phyloP scores from a whole-genome alignment of 208 protist species.

The Leishmania lainsoni region DNA sequence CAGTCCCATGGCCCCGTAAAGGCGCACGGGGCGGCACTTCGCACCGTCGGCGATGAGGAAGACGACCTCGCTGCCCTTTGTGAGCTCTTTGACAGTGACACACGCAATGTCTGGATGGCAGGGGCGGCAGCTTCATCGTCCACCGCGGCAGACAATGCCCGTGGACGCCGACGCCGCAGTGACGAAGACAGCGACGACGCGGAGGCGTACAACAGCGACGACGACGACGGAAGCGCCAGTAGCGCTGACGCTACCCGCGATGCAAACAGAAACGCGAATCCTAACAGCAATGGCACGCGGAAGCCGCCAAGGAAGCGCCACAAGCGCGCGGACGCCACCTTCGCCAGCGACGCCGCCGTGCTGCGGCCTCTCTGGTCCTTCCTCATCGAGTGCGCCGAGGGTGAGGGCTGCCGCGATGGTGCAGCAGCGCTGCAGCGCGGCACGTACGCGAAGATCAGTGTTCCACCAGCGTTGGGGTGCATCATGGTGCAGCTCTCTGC shows the following conservation, averaged over 20 bases:
- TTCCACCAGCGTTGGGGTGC: slow-evolving; percentile 52
- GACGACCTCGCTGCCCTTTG: slow-evolving; percentile 12
- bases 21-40: background rate
- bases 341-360: slow-evolving; percentile 52
- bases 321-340: slow-evolving; percentile 12
- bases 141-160: background rate
- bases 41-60: slow-evolving; percentile 4
- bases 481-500: slow-evolving; percentile 56
- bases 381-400: slow-evolving; percentile 57
- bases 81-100: slow-evolving; percentile 35
- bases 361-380: slow-evolving; percentile 73
- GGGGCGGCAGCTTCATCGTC: background rate
- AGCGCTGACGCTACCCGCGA: background rate
- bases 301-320: background rate
- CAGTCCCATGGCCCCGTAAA: background rate
- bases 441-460: slow-evolving; percentile 48
- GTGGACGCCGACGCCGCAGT: slow-evolving; percentile 8
- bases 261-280: background rate
- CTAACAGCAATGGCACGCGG: background rate
- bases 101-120: slow-evolving; percentile 23
- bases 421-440: slow-evolving; percentile 38
- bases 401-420: slow-evolving; percentile 45
- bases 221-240: background rate
- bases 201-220: background rate
- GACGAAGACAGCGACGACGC: slow-evolving; percentile 15